Evolutionary conservation across 352 stramenopile genomes (phyloP).

Genomic region (Globisporangium barbulae): DNA sequence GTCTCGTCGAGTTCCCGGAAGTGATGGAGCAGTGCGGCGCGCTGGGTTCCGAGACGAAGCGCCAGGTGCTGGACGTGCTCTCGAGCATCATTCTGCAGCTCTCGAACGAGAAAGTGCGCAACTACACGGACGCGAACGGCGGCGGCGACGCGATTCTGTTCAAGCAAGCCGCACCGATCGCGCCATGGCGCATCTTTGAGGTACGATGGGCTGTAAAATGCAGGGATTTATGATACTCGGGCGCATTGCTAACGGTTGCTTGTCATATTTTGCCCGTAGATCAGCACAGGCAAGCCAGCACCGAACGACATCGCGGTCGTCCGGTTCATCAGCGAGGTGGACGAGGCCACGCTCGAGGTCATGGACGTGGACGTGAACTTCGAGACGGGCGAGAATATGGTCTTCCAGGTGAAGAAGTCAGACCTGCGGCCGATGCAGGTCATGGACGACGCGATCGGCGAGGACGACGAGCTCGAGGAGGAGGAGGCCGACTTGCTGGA

Average conservation of each 20-base stretch:
- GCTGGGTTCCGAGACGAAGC: conserved; percentile 50
- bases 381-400: conserved; percentile 81
- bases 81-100: conserved; percentile 76
- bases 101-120: conserved; percentile 68
- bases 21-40: conserved; percentile 53
- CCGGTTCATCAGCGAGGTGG: conserved; percentile 72
- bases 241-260: background rate
- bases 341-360: conserved; percentile 75
- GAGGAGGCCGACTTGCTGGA: conserved; percentile 70
- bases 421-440: conserved; percentile 72
- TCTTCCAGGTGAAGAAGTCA: conserved; percentile 62
- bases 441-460: conserved; percentile 74
- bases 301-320: conserved; percentile 85
- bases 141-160: conserved; percentile 47
- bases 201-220: conserved; percentile 15
- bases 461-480: conserved; percentile 74
- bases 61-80: conserved; percentile 71
- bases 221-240: background rate
- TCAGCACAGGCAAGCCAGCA: conserved; percentile 71
- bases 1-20: conserved; percentile 81
- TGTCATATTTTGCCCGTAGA: conserved; percentile 20
- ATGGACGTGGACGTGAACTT: conserved; percentile 89
- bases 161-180: conserved; percentile 54
- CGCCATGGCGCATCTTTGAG: conserved; percentile 85
- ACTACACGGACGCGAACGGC: conserved; percentile 51